phyloP scores from a whole-genome alignment of 257 asterid species.

The Forsythia suspensa region DNA sequence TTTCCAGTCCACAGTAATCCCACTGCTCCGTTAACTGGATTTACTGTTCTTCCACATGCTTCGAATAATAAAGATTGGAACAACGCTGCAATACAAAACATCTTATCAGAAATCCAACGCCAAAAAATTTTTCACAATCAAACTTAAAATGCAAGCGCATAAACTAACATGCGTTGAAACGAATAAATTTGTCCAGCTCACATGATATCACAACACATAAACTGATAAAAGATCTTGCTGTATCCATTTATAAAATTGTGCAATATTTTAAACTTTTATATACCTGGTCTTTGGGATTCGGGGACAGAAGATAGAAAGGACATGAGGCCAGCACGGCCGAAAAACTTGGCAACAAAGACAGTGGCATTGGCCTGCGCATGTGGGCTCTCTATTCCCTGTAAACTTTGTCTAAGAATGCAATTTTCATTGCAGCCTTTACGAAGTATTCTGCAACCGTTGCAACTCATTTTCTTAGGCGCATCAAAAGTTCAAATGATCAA shows the following conservation, averaged over 20 bases:
- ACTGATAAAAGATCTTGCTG: too few species aligned
- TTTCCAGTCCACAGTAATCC: conserved; percentile 78
- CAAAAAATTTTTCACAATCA: neutral
- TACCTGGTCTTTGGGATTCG: conserved; percentile 74
- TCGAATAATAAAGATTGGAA: conserved; percentile 77
- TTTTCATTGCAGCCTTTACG: conserved; percentile 80
- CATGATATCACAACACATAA: too few species aligned
- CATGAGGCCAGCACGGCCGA: conserved; percentile 92
- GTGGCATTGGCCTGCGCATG: conserved; percentile 89
- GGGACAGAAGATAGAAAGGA: conserved; percentile 77
- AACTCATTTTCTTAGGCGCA: conserved; percentile 50
- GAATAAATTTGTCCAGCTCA: too few species aligned
- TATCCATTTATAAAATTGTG: too few species aligned
- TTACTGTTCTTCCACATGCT: conserved; percentile 86
- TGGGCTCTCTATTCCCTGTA: conserved; percentile 52
- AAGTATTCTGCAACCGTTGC: conserved; percentile 87
- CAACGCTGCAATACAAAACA: conserved; percentile 45
- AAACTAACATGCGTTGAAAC: too few species aligned
- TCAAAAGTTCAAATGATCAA: neutral
- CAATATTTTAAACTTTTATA: too few species aligned
- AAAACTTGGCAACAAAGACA: conserved; percentile 79
- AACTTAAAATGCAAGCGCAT: neutral
- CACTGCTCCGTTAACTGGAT: conserved; percentile 80
- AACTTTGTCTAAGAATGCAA: conserved; percentile 70
- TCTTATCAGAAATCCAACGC: too few species aligned